Conservation (phyloP, 495 filamentous ascomycete genomes). For the Xylaria scruposa region DNA sequence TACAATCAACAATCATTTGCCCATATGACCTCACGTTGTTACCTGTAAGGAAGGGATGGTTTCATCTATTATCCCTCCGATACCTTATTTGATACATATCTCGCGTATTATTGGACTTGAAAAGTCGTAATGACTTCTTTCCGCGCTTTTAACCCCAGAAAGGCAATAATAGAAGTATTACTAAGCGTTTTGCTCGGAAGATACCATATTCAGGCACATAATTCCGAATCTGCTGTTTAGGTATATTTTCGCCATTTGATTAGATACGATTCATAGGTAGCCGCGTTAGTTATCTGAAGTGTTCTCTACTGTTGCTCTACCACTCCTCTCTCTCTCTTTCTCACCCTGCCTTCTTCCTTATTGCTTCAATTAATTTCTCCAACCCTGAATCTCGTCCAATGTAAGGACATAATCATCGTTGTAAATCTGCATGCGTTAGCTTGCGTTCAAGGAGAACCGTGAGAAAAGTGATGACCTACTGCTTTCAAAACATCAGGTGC, state of each 20-base stretch:
- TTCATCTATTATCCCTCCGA: neutral
- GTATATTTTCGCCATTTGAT: too few species aligned
- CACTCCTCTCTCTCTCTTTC: too few species aligned
- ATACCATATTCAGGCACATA: too few species aligned
- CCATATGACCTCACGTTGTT: neutral
- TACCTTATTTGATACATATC: neutral
- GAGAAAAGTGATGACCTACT: neutral
- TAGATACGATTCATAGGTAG: too few species aligned
- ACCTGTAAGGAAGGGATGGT: neutral
- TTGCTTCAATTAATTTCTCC: neutral
- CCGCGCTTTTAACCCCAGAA: too few species aligned
- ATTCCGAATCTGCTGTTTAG: too few species aligned
- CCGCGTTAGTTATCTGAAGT: neutral
- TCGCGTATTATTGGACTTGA: too few species aligned
- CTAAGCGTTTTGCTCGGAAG: too few species aligned
- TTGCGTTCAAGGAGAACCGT: neutral
- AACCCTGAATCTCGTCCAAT: neutral
- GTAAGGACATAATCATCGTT: neutral
- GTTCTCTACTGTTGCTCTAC: neutral
- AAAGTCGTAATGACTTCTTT: too few species aligned
- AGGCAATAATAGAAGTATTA: too few species aligned
- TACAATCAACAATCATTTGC: neutral
- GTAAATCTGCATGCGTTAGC: neutral
- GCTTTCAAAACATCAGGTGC: slow-evolving; percentile 36
- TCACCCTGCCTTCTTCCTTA: too few species aligned